phyloP scores from a whole-genome alignment of 345 rosid species.

The Combretum micranthum region DNA sequence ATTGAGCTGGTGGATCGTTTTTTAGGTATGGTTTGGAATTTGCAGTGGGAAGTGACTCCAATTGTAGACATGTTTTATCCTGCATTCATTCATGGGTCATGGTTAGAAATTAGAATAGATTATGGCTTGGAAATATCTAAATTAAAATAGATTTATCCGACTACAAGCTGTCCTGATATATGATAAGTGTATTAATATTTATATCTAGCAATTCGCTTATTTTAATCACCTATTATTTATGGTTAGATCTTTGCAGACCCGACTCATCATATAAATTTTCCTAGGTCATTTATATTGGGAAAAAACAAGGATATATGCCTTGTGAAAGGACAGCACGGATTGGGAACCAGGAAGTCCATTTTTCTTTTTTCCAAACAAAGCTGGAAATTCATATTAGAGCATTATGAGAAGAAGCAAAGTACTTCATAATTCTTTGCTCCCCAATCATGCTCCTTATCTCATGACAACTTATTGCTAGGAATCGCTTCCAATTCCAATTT shows the following conservation, averaged over 20 bases:
- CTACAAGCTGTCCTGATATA: no score
- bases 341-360: constrained; percentile 28
- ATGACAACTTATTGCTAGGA: no score
- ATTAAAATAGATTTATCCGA: no score
- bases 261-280: no score
- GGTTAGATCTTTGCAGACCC: no score
- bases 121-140: not conserved
- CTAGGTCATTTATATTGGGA: no score
- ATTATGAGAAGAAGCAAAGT: constrained; percentile 66
- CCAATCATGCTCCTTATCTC: constrained; percentile 53
- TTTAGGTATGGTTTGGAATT: constrained; percentile 33
- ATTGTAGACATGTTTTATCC: constrained; percentile 42
- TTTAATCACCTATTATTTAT: no score
- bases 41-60: constrained; percentile 23
- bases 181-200: no score
- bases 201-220: no score
- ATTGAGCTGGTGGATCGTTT: constrained; percentile 23
- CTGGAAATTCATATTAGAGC: constrained; percentile 48
- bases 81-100: constrained; percentile 7
- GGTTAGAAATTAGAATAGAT: not conserved
- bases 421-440: constrained; percentile 29
- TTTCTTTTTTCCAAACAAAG: constrained; percentile 3
- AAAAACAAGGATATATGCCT: no score
- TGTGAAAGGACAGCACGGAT: constrained; percentile 12
- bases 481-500: no score